These are phyloP conservation scores for Centella asiatica DNA, from an alignment of 129 eudicot species.

Conservation along the genomic window DNA sequence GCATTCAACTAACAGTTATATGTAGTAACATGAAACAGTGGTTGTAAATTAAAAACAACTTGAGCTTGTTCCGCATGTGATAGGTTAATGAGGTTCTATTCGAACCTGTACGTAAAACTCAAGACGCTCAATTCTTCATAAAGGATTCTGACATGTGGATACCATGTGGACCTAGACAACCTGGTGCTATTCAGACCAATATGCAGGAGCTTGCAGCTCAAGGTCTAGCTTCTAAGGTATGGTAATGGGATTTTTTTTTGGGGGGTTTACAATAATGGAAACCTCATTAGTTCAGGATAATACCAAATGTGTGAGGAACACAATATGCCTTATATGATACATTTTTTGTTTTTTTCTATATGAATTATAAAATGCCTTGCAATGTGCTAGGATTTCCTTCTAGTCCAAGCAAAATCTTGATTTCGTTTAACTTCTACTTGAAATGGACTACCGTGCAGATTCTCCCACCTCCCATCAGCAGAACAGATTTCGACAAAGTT, in stretches of 20 bases:
- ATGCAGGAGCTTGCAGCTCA: constrained; percentile 55
- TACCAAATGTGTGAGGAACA: not conserved
- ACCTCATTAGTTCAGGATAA: not conserved
- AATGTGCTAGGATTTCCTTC: no score
- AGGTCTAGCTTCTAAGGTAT: constrained; percentile 54
- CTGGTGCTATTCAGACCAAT: constrained; percentile 49
- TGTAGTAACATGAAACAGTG: not conserved
- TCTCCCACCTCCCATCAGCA: constrained; percentile 42
- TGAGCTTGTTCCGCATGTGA: constrained; percentile 5
- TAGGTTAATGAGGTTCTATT: constrained; percentile 55
- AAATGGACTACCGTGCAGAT: constrained; percentile 28
- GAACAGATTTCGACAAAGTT: constrained; percentile 48
- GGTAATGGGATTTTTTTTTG: not conserved
- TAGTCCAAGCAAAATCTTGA: not conserved
- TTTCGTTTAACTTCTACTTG: not conserved
- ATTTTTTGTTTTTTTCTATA: no score
- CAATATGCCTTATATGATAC: no score
- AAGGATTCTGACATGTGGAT: constrained; percentile 30
- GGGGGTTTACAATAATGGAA: not conserved
- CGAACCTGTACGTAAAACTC: constrained; percentile 60
- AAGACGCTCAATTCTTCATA: constrained; percentile 47
- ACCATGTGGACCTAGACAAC: constrained; percentile 61
- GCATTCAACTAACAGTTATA: not conserved
- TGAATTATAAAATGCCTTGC: no score
- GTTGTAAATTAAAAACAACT: not conserved